Conservation (phyloP, 179 eudicot species). For the Silene vulgaris region DNA sequence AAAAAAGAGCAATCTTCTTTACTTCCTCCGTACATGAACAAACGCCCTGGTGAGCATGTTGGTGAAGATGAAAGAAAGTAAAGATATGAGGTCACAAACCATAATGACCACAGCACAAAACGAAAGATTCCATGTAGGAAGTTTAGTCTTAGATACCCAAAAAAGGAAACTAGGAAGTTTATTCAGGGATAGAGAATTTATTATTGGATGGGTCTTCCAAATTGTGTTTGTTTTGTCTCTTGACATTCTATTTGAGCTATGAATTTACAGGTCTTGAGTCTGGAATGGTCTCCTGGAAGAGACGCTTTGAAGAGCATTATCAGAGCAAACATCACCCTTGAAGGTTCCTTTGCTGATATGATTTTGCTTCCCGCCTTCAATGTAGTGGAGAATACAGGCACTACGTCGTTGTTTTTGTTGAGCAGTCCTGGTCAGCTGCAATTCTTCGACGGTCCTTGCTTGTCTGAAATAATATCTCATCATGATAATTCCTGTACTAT, state of each 20-base stretch:
- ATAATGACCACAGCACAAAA: background rate
- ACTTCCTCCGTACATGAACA: background rate
- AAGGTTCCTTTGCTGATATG: constrained; percentile 81
- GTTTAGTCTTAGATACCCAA: background rate
- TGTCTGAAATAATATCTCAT: constrained; percentile 44
- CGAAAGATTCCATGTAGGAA: background rate
- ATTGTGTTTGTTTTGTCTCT: constrained; percentile 7
- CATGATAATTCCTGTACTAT: constrained; percentile 34
- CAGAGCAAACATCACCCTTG: constrained; percentile 64
- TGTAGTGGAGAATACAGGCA: constrained; percentile 33
- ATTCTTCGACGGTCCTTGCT: constrained; percentile 42
- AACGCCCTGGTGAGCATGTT: background rate
- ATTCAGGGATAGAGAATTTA: background rate
- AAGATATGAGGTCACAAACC: background rate
- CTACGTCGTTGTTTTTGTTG: constrained; percentile 57
- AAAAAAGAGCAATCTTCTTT: background rate
- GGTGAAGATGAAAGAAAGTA: background rate
- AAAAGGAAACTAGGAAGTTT: background rate
- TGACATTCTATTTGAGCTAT: constrained; percentile 9
- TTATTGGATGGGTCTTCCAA: background rate
- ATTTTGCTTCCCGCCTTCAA: constrained; percentile 46
- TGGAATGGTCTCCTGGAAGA: constrained; percentile 77
- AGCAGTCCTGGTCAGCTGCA: constrained; percentile 76
- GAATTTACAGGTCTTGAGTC: constrained; percentile 67
- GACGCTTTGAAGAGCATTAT: constrained; percentile 50